Conservation (phyloP, 2,329 filamentous ascomycete species). For the Nemania sp. region DNA sequence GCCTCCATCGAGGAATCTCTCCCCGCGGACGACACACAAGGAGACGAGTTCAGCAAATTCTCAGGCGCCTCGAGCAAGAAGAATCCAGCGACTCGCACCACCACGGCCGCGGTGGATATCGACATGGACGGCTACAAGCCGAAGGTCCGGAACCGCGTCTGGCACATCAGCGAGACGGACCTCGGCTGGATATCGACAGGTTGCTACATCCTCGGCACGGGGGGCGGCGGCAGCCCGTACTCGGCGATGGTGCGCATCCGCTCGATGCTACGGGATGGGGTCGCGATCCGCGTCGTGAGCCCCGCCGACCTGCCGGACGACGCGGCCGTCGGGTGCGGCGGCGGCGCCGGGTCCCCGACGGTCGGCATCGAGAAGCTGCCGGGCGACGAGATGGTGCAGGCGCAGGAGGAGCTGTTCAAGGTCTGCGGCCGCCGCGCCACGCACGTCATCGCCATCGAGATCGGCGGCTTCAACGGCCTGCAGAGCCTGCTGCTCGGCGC, state of each 20-base stretch:
- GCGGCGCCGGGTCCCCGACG: conserved; percentile 62
- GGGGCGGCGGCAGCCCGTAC: conserved; percentile 62
- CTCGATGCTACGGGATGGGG: conserved; percentile 55
- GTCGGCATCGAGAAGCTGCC: conserved; percentile 64
- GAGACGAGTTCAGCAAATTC: conserved; percentile 34
- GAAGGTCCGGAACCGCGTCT: conserved; percentile 53
- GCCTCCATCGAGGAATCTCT: conserved; percentile 20
- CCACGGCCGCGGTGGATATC: conserved; percentile 31
- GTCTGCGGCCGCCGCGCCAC: conserved; percentile 49
- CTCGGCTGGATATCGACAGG: conserved; percentile 61
- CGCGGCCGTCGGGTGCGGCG: conserved; percentile 59
- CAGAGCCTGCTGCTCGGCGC: conserved; percentile 62
- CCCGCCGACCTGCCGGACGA: conserved; percentile 55
- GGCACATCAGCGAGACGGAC: conserved; percentile 63
- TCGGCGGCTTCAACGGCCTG: conserved; percentile 69
- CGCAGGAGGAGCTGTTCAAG: conserved; percentile 58
- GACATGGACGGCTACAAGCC: conserved; percentile 51
- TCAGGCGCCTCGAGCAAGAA: conserved; percentile 14
- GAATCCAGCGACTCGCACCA: conserved; percentile 8
- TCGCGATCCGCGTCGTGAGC: conserved; percentile 55
- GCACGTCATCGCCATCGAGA: conserved; percentile 66
- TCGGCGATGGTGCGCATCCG: conserved; percentile 55
- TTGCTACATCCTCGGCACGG: conserved; percentile 65
- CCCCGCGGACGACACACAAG: conserved; percentile 22
- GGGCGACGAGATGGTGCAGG: conserved; percentile 59